A percentile compares a stretch with the other conserved stretches of the same genome.
phyloP scores from a whole-genome alignment of 2,329 filamentous ascomycete genomes.

The Fusarium praegraminearum region DNA sequence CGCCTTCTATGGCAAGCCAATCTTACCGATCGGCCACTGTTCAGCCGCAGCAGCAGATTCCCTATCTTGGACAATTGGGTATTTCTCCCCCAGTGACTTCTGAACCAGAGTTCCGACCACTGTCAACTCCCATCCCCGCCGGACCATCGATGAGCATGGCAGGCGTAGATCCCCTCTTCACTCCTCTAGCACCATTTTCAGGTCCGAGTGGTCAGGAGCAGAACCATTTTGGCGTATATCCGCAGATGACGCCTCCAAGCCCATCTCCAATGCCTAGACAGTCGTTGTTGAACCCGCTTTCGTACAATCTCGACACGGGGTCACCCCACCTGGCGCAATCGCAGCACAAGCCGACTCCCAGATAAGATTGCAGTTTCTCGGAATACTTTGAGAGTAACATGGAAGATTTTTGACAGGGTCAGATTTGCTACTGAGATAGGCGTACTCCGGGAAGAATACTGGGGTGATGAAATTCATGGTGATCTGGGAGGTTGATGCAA shows the following conservation, averaged over 20 bases:
- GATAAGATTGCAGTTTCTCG: not conserved
- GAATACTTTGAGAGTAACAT: not conserved
- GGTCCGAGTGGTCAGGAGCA: not conserved
- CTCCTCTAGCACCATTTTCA: constrained; percentile 10
- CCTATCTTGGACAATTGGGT: not conserved
- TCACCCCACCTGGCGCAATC: not conserved
- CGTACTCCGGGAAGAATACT: not conserved
- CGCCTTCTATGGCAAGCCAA: not conserved
- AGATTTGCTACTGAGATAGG: not conserved
- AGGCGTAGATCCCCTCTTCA: not conserved
- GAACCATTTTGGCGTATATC: not conserved
- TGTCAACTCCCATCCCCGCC: not conserved
- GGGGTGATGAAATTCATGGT: not conserved
- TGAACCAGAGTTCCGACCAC: not conserved
- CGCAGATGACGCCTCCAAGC: constrained; percentile 34
- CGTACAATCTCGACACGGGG: not conserved
- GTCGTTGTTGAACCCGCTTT: not conserved
- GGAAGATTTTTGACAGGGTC: constrained; percentile 4
- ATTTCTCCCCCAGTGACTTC: not conserved
- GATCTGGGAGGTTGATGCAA: not conserved
- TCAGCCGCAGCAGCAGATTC: not conserved
- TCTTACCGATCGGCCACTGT: not conserved
- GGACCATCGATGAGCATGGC: not conserved
- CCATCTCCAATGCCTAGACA: constrained; percentile 40
- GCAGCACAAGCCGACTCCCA: not conserved